Percentiles rank a stretch among this genome's conserved stretches.
Evolutionary conservation across 2,329 filamentous ascomycete species (phyloP).

Genomic region (Atkinsonella texensis): DNA sequence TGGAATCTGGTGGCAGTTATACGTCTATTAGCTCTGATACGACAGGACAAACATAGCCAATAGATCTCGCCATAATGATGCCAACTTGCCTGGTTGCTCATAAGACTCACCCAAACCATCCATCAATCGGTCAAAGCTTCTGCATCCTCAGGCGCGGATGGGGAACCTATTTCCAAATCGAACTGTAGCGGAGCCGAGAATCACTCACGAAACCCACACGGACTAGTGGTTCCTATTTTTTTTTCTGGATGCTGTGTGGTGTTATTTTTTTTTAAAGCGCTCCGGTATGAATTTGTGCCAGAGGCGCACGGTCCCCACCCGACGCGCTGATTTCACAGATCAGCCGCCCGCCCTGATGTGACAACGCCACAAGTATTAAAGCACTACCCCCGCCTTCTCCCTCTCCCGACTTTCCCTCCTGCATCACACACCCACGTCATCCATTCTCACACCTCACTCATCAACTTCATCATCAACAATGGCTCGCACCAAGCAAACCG

Average conservation of each 20-base stretch:
- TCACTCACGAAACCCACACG: background rate
- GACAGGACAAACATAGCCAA: too few species aligned
- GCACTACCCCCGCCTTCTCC: constrained; percentile 30
- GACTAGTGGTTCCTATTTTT: background rate
- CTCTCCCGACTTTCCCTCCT: constrained; percentile 26
- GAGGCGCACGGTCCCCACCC: constrained; percentile 12
- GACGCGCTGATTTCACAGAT: constrained; percentile 18
- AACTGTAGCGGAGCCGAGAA: background rate
- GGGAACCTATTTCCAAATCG: background rate
- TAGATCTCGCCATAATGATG: too few species aligned
- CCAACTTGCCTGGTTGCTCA: too few species aligned
- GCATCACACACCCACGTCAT: constrained; percentile 24
- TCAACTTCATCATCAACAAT: constrained; percentile 34
- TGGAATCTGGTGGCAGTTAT: too few species aligned
- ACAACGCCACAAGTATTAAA: constrained; percentile 28
- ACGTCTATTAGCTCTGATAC: too few species aligned
- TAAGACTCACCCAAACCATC: too few species aligned
- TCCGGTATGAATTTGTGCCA: constrained; percentile 9
- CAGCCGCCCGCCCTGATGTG: constrained; percentile 21
- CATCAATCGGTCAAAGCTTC: too few species aligned
- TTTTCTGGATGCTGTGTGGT: background rate
- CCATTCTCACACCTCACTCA: constrained; percentile 13
- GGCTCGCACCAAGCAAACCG: constrained; percentile 56
- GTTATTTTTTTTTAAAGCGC: background rate
- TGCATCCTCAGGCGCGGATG: background rate